A percentile compares a stretch with the other conserved stretches of the same genome.
Conservation (phyloP, 2,329 filamentous ascomycete genomes). For the Daldinia sp. region DNA sequence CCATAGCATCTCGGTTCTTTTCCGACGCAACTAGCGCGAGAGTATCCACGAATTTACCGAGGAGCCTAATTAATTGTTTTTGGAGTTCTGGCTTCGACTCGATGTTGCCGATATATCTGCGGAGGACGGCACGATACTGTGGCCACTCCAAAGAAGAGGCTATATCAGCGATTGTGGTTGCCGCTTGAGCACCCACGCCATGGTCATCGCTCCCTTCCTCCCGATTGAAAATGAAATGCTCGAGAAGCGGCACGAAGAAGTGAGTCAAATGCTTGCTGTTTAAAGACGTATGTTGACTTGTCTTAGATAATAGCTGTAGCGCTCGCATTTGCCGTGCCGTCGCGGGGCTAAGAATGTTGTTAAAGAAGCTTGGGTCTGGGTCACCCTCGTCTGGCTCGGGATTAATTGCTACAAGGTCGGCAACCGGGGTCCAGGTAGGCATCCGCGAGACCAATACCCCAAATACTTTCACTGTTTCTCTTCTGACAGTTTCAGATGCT, state of each 20-base stretch:
- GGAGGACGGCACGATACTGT: constrained; percentile 85
- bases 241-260: constrained; percentile 88
- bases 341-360: constrained; percentile 89
- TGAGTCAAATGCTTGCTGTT: constrained; percentile 81
- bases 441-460: constrained; percentile 79
- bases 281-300: constrained; percentile 70
- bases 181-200: constrained; percentile 85
- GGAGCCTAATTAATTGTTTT: constrained; percentile 83
- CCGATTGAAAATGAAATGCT: constrained; percentile 91
- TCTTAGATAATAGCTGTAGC: constrained; percentile 76
- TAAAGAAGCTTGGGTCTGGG: constrained; percentile 79
- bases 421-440: constrained; percentile 73
- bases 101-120: constrained; percentile 84
- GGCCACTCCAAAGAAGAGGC: constrained; percentile 85
- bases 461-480: constrained; percentile 82
- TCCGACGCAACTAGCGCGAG: constrained; percentile 63
- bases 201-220: constrained; percentile 78
- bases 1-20: constrained; percentile 53
- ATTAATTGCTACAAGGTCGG: constrained; percentile 77
- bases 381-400: constrained; percentile 69
- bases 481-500: constrained; percentile 81
- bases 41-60: constrained; percentile 83
- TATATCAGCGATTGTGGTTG: constrained; percentile 79
- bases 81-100: constrained; percentile 81
- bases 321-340: constrained; percentile 86